These are phyloP conservation scores for Boletellus ananiceps DNA, from an alignment of 768 basidiomycete species.

Conservation along the genomic window DNA sequence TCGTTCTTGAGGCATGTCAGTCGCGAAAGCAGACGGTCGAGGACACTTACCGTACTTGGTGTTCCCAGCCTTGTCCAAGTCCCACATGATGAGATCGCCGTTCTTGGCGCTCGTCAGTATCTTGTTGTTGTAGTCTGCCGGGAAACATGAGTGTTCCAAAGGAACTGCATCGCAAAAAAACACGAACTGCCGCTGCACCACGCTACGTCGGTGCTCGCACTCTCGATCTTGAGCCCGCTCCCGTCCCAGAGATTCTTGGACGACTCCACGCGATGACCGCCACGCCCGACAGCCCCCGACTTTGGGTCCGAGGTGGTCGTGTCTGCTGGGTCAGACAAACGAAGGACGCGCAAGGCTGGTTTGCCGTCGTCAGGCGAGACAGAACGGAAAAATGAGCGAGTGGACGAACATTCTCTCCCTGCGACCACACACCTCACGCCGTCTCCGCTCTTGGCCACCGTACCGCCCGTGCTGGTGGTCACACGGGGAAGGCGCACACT, in stretches of 20 bases:
- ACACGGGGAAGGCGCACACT: conserved; percentile 60
- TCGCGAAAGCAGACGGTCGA: conserved; percentile 3
- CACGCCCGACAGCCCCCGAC: conserved; percentile 44
- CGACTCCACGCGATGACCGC: conserved; percentile 64
- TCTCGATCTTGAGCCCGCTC: conserved; percentile 74
- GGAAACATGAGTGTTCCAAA: not conserved
- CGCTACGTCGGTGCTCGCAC: conserved; percentile 73
- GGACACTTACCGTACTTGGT: conserved; percentile 62
- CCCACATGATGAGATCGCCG: conserved; percentile 83
- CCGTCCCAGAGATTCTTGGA: conserved; percentile 77
- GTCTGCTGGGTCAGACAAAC: conserved; percentile 47
- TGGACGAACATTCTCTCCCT: conserved; percentile 67
- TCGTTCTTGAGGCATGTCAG: conserved; percentile 46
- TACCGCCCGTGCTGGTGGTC: conserved; percentile 57
- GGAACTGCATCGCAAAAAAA: not conserved
- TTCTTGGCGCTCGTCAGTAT: conserved; percentile 77
- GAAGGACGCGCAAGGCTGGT: conserved; percentile 57
- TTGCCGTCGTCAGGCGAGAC: conserved; percentile 8
- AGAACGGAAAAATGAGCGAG: not conserved
- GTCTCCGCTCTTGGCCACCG: conserved; percentile 65
- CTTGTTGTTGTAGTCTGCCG: conserved; percentile 64
- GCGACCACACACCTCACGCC: conserved; percentile 65
- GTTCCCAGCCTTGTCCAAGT: conserved; percentile 58
- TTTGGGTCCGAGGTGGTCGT: conserved; percentile 43
- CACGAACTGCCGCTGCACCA: conserved; percentile 67